Base-by-base conservation (phyloP, 2,329 filamentous ascomycete genomes). In the Alternaria sp. region DNA sequence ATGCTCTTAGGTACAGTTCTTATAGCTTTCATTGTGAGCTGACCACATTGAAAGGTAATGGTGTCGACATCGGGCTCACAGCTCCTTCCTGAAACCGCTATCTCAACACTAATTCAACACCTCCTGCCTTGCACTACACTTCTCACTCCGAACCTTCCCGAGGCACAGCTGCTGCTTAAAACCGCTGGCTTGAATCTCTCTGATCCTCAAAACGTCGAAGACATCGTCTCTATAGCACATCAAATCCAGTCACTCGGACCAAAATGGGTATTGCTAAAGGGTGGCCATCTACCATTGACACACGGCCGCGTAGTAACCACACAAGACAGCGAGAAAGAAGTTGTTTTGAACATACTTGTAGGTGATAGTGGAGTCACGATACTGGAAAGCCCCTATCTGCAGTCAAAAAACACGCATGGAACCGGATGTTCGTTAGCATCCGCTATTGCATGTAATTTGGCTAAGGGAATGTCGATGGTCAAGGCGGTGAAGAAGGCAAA, bases 391-490 rank as follows among this genome's bases (percentile, higher is more conserved):
- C 83, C 85, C 5, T 97, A 91, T 74, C 84, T 92, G 64, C 80
- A 84, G 10, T 93, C 90, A 9, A 90, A 84, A 61, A 94, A 94
- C 74, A 98, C 94, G 0, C 95, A 99, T 73, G 95, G 95, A 1
- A 98, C 95, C 0, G 95, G 95, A 4, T 99, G 95, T 75, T 96
- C 93, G 10, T 85, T 98, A 61, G 95, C 95, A 41, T 97, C 91
- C 63, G 90, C 91, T 3, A 91, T 94, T 70, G 89, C 91, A 2
- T 90, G 89, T n/a, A 90, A 91, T 62, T 78, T 94, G 8, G 85
- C 90, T 14, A 85, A 82, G 54, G 89, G 88, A 0, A 74, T 86
- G 50, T 79, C 83, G 6, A 82, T 91, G 1, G 78, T 84, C 1
- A 76, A 82, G 43, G 88, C 91, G 32, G 90, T 92, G n/a, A 85